Conservation (phyloP, 2,329 filamentous ascomycete genomes). For the Trichoderma hamatum region DNA sequence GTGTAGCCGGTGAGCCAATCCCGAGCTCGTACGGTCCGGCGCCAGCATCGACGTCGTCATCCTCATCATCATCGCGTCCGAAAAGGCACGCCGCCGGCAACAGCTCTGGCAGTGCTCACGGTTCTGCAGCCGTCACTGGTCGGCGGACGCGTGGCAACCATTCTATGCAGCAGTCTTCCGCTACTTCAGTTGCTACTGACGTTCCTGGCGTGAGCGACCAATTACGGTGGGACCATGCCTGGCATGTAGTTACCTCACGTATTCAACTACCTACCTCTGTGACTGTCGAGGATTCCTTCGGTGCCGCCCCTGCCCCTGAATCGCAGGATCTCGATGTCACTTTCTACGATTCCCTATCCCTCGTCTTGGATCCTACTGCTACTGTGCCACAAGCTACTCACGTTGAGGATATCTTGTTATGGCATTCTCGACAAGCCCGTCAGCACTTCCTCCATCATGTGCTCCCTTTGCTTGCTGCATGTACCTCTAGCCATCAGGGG, state of each 20-base stretch:
- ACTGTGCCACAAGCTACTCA: constrained; percentile 54
- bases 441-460: constrained; percentile 64
- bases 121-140: constrained; percentile 7
- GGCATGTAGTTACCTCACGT: constrained; percentile 62
- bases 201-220: constrained; percentile 48
- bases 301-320: constrained; percentile 48
- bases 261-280: constrained; percentile 61
- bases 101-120: neutral
- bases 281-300: constrained; percentile 58
- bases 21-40: constrained; percentile 43
- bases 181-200: neutral
- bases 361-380: constrained; percentile 53
- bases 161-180: constrained; percentile 18
- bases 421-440: constrained; percentile 64
- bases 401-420: constrained; percentile 60
- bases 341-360: constrained; percentile 57
- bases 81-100: constrained; percentile 30
- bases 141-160: constrained; percentile 23
- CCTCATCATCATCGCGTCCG: constrained; percentile 29
- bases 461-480: constrained; percentile 56
- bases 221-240: constrained; percentile 62
- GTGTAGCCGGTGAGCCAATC: constrained; percentile 51
- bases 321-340: constrained; percentile 47
- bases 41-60: constrained; percentile 29
- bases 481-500: constrained; percentile 50